Evolutionary conservation across 2,329 filamentous ascomycete genomes (phyloP).

Genomic region (Diaporthe sp.): DNA sequence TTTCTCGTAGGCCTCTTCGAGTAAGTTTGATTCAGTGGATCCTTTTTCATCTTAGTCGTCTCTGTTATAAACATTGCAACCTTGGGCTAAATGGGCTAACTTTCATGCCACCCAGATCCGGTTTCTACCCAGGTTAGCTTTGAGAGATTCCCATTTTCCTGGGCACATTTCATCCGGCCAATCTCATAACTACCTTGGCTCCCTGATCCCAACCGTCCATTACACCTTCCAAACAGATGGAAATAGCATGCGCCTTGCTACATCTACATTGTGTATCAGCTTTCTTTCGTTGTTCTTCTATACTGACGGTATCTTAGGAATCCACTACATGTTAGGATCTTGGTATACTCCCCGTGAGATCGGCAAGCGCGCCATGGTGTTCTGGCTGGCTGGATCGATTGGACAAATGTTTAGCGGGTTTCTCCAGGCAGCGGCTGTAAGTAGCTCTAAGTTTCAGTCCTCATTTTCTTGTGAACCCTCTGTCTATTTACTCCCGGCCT

Average conservation of each 20-base stretch:
- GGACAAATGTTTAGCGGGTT: conserved; percentile 73
- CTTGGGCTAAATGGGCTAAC: background rate
- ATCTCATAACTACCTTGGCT: too few species aligned
- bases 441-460: background rate
- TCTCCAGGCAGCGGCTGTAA: conserved; percentile 61
- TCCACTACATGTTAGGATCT: conserved; percentile 60
- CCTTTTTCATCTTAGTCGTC: background rate
- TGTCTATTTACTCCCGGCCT: background rate
- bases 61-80: too few species aligned
- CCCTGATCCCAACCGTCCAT: background rate
- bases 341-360: conserved; percentile 75
- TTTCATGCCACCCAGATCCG: conserved; percentile 7
- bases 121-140: conserved; percentile 42
- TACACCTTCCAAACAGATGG: background rate
- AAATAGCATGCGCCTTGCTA: too few species aligned
- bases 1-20: conserved; percentile 50
- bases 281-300: background rate
- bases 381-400: conserved; percentile 71
- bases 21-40: conserved; percentile 41
- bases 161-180: background rate
- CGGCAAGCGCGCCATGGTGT: conserved; percentile 74
- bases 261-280: background rate
- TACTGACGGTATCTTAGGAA: conserved; percentile 38
- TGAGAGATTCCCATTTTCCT: background rate
- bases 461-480: background rate